A percentile compares a stretch with the other conserved stretches of the same genome.
Conservation (phyloP, 495 filamentous ascomycete species). For the Margaritispora aquatica region DNA sequence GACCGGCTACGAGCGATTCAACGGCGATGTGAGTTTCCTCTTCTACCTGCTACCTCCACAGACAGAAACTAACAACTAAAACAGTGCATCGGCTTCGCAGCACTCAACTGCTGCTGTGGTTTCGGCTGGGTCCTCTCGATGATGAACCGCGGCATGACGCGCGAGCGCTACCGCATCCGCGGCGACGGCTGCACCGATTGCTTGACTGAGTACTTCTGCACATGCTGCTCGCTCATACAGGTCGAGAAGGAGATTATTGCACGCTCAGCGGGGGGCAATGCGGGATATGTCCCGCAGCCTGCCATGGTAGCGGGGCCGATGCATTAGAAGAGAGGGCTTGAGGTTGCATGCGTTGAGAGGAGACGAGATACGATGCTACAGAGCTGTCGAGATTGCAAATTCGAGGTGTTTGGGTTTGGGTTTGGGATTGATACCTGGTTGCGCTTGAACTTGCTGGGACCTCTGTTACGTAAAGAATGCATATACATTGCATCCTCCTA, state of each 20-base stretch:
- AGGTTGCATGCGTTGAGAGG: not conserved
- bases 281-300: not conserved
- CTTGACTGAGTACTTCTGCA: slow-evolving; percentile 40
- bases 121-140: slow-evolving; percentile 34
- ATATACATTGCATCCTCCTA: too few relatives aligned
- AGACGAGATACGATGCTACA: not conserved
- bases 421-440: not conserved
- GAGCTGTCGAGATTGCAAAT: not conserved
- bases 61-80: not conserved
- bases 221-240: slow-evolving; percentile 49
- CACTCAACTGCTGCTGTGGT: slow-evolving; percentile 10
- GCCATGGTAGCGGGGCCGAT: not conserved
- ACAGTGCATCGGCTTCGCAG: slow-evolving; percentile 3
- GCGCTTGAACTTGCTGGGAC: not conserved
- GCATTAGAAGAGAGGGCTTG: not conserved
- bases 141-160: slow-evolving; percentile 48
- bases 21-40: slow-evolving; percentile 30
- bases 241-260: slow-evolving; percentile 45
- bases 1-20: slow-evolving; percentile 34
- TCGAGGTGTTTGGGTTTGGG: too few relatives aligned
- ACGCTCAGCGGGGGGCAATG: slow-evolving; percentile 4
- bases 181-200: slow-evolving; percentile 46
- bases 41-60: not conserved
- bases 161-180: slow-evolving; percentile 46
- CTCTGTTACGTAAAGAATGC: too few relatives aligned